Base-by-base conservation (phyloP, 192 early-diverging fungal genomes). In the Coemansia pectinata region DNA sequence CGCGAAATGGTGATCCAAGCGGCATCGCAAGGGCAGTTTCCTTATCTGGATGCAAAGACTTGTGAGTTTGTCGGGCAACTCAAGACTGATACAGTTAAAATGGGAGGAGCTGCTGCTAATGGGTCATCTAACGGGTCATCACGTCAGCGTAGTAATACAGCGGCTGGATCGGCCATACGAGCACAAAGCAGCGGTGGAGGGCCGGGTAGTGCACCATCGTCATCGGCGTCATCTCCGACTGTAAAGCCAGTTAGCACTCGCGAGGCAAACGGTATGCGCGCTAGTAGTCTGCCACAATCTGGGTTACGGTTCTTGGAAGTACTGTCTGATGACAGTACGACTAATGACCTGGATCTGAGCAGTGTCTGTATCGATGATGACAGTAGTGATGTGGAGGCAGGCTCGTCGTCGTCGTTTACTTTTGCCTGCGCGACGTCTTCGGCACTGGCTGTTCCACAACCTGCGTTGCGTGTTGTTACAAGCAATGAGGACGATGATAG, bases 31-130 rank as follows among this genome's bases (percentile, higher is more conserved):
- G 81, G 81, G 31, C 81, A 84, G 71, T 84, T 84, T 25, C 77
- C 81, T 21, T 84, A 73, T 21, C 36, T 84, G 62, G 81, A 84
- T 39, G 77, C 81, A 19, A 77, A 76, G 50, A 84, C 81, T 5
- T 78, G 77, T 59, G 71, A 84, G 81, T 84, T 84, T 84, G 81
- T 84, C 15, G 81, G 81, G 0, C 81, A 79, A 62, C 71, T 84
- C 23, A 84, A 84, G 58, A 55, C 67, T 12, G 81, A 84, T 45
- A 59, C 70, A 0, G 74, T 78, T 1, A 78, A 73, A 8, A 68
- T 79, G 33, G 77, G 77, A 34, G 77, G 81, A 0, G 81, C 81
- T 0, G 77, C 76, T 0, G 70, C 73, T 4, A 47, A 34, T 2
- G 65, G 64, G 6, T 10, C 50, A 2, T 55, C 41, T 14, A 15